These are phyloP conservation scores for Kernera saxatilis DNA, from an alignment of 345 rosid genomes.

Conservation along the genomic window DNA sequence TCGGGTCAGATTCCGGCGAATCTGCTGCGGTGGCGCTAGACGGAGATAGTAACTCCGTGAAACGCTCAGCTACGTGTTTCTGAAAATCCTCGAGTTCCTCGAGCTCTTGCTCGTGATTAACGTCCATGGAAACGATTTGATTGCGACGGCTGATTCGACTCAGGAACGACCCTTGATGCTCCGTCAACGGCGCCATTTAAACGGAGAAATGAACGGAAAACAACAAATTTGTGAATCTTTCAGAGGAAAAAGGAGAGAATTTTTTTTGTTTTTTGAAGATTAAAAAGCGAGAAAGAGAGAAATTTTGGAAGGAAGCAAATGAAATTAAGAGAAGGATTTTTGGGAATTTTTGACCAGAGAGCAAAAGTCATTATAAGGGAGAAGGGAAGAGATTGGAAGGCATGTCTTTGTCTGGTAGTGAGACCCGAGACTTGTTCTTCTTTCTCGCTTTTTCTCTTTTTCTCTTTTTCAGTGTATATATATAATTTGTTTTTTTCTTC, in stretches of 20 bases:
- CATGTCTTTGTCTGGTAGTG: constrained; percentile 24
- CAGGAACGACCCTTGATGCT: constrained; percentile 66
- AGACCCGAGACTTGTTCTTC: constrained; percentile 35
- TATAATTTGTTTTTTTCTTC: not conserved
- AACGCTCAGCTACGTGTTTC: constrained; percentile 56
- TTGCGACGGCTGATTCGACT: constrained; percentile 79
- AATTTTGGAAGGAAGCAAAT: not conserved
- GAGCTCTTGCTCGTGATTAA: constrained; percentile 68
- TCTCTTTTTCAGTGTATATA: not conserved
- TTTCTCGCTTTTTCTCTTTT: not conserved
- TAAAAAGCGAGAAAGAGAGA: no score
- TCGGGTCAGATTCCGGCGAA: constrained; percentile 16
- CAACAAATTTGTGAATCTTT: not conserved
- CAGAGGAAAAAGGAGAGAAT: not conserved
- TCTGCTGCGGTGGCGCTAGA: not conserved
- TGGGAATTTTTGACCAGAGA: constrained; percentile 2
- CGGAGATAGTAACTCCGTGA: constrained; percentile 45
- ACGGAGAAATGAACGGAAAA: not conserved
- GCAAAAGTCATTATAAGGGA: constrained; percentile 9
- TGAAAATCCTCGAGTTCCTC: constrained; percentile 85
- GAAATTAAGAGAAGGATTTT: not conserved
- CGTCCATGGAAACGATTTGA: constrained; percentile 77
- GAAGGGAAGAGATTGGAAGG: constrained; percentile 11
- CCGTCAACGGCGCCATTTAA: constrained; percentile 58
- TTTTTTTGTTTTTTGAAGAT: no score